Evolutionary conservation across 148 eudicot genomes (phyloP).

Genomic region (Diospyros lotus): DNA sequence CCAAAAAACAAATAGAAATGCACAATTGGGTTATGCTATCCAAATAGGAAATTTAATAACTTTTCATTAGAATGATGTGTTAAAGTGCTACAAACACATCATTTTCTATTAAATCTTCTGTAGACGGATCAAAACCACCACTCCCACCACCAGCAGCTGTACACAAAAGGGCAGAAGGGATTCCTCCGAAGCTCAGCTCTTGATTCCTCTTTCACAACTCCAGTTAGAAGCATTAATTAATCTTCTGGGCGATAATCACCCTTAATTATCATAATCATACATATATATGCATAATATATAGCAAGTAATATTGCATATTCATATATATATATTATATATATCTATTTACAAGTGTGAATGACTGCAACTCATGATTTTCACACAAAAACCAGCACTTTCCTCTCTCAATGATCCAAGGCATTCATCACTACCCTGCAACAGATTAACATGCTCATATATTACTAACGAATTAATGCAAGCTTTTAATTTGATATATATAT

Average conservation of each 20-base stretch:
- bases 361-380: conserved; percentile 4
- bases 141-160: background rate
- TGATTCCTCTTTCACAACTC: background rate
- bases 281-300: background rate
- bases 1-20: background rate
- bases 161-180: background rate
- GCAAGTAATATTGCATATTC: background rate
- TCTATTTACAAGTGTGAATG: background rate
- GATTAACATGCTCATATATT: background rate
- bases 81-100: too few relatives aligned
- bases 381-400: conserved; percentile 4
- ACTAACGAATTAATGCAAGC: background rate
- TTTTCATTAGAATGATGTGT: too few relatives aligned
- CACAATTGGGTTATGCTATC: too few relatives aligned
- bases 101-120: too few relatives aligned
- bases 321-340: background rate
- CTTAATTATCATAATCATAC: background rate
- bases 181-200: background rate
- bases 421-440: conserved; percentile 63
- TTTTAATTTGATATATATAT: background rate
- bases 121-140: background rate
- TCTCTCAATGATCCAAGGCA: conserved; percentile 64
- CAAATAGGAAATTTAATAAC: too few relatives aligned
- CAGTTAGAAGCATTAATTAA: conserved; percentile 9
- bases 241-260: background rate